phyloP scores from a whole-genome alignment of 163 green algal species.

The Scenedesmus sp. region DNA sequence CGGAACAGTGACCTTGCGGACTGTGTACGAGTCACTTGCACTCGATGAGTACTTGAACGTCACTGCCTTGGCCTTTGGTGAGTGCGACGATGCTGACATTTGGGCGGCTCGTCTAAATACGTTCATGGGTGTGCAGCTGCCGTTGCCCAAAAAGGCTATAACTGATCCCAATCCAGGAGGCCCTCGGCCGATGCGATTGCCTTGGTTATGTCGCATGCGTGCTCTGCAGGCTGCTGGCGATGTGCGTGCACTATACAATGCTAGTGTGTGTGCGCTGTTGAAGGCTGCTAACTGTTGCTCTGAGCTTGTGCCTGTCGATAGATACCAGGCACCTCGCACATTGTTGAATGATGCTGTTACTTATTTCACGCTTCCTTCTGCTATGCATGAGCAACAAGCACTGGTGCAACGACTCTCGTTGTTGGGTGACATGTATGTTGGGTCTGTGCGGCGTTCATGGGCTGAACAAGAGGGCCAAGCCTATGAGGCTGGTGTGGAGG shows the following conservation, averaged over 20 bases:
- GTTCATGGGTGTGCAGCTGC: slow-evolving; percentile 7
- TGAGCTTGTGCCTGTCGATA: background rate
- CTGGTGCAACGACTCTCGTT: too few species aligned
- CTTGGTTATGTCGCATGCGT: background rate
- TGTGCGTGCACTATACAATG: background rate
- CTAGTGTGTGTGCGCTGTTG: background rate
- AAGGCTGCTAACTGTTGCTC: background rate
- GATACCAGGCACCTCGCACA: background rate
- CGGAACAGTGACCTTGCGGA: background rate
- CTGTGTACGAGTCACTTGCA: background rate
- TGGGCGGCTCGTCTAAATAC: background rate
- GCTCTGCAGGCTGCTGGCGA: background rate
- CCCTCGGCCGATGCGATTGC: background rate
- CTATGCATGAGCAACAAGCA: too few species aligned
- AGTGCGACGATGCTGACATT: background rate
- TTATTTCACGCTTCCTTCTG: background rate
- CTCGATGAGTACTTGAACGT: slow-evolving; percentile 1
- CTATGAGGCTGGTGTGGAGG: too few species aligned
- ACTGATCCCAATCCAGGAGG: background rate
- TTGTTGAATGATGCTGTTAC: background rate
- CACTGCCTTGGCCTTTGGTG: background rate
- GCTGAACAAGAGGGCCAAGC: too few species aligned
- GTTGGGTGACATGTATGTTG: too few species aligned
- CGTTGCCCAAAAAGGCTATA: background rate
- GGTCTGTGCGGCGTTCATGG: too few species aligned